These are phyloP conservation scores for Apiospora malaysiana DNA, from an alignment of 2,329 filamentous ascomycete genomes.

Conservation along the genomic window DNA sequence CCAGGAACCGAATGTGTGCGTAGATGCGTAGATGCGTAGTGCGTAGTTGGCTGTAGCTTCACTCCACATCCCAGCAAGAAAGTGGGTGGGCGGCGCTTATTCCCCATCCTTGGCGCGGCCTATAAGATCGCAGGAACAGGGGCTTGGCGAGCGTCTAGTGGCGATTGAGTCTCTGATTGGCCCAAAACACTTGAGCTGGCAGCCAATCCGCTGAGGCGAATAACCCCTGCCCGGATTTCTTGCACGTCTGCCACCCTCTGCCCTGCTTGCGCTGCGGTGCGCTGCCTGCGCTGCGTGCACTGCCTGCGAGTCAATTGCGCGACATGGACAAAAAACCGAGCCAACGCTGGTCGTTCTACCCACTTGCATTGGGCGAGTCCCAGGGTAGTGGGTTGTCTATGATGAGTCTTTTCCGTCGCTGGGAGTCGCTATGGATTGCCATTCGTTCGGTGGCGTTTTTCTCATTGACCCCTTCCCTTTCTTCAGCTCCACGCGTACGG, in stretches of 20 bases:
- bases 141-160: slow-evolving; percentile 13
- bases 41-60: background rate
- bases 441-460: slow-evolving; percentile 4
- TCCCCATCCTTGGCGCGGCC: slow-evolving; percentile 3
- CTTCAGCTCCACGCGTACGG: slow-evolving; percentile 10
- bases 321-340: background rate
- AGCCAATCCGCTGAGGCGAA: slow-evolving; percentile 17
- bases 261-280: background rate
- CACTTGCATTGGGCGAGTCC: slow-evolving; percentile 14
- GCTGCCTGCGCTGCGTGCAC: background rate
- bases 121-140: background rate
- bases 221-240: background rate
- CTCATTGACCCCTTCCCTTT: background rate
- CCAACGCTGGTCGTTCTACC: background rate
- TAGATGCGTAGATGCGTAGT: no score
- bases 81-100: slow-evolving; percentile 17
- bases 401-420: slow-evolving; percentile 8
- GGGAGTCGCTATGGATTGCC: background rate
- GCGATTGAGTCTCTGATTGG: slow-evolving; percentile 6
- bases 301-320: slow-evolving; percentile 2
- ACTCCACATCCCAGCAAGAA: background rate
- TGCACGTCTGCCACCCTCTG: background rate
- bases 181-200: background rate
- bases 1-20: no score
- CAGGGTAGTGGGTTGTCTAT: background rate